Evolutionary conservation across 139 green algal species (phyloP).

Genomic region (Dunaliella primolecta): DNA sequence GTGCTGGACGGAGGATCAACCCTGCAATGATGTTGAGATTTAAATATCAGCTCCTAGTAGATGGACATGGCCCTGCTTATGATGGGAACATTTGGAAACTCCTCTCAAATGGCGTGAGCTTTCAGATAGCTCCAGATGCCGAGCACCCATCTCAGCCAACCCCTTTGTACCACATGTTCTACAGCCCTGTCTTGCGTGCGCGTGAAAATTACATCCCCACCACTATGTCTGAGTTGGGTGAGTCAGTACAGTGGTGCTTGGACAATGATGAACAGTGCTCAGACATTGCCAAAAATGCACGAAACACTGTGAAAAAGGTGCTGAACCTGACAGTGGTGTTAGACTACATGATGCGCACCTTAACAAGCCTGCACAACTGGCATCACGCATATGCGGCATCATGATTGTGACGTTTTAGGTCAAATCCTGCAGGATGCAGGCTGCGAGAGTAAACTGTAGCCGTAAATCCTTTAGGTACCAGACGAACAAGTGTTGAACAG

Average conservation of each 20-base stretch:
- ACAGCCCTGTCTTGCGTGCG: neutral
- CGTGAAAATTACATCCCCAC: neutral
- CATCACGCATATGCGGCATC: too few relatives aligned
- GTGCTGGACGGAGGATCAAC: neutral
- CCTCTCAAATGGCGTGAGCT: neutral
- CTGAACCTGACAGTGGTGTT: neutral
- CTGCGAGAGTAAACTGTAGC: too few relatives aligned
- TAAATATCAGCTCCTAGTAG: neutral
- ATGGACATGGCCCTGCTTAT: neutral
- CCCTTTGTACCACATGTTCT: neutral
- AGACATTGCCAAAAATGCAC: neutral
- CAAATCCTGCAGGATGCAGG: too few relatives aligned
- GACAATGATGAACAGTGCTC: neutral
- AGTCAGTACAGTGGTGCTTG: neutral
- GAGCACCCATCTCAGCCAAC: neutral
- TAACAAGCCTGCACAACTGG: neutral
- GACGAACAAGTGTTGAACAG: too few relatives aligned
- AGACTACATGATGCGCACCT: neutral
- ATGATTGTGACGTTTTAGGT: too few relatives aligned
- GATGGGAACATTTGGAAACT: neutral
- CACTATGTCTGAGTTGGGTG: neutral
- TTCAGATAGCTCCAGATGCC: neutral
- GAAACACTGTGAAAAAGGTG: neutral
- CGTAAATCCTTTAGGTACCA: too few relatives aligned
- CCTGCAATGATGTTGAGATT: neutral